Percentiles rank a stretch among this genome's conserved stretches.
Evolutionary conservation across 1,139 yeast species (phyloP).

Genomic region (Arxiozyma slooffiae): DNA sequence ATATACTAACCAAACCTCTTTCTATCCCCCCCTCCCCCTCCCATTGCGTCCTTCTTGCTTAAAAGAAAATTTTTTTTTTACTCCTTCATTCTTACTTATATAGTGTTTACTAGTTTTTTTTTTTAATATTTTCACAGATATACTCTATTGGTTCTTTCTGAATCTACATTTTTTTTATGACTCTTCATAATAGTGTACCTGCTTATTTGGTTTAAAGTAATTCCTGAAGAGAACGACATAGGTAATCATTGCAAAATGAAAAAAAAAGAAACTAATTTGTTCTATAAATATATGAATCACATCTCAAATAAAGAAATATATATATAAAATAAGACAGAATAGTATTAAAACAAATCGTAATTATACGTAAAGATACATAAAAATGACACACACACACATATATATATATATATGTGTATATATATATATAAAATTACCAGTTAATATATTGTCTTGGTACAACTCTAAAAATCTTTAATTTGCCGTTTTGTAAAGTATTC

Average conservation of each 20-base stretch:
- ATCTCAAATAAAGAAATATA: too few relatives aligned
- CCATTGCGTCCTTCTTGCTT: too few relatives aligned
- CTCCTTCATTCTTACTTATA: not conserved
- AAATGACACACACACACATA: not conserved
- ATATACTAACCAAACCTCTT: too few relatives aligned
- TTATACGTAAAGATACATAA: not conserved
- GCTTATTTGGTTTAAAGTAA: not conserved
- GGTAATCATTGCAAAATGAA: too few relatives aligned
- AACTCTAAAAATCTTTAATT: conserved; percentile 65
- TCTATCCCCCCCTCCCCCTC: too few relatives aligned
- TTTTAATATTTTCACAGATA: too few relatives aligned
- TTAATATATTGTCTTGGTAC: conserved; percentile 54
- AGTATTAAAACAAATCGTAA: too few relatives aligned
- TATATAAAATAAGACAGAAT: not conserved
- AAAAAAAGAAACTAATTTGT: not conserved
- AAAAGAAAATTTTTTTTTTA: too few relatives aligned
- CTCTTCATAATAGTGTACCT: too few relatives aligned
- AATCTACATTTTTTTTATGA: too few relatives aligned
- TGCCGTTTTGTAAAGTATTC: conserved; percentile 68
- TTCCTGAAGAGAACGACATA: not conserved
- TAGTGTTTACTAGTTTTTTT: not conserved
- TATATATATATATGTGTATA: conserved; percentile 5
- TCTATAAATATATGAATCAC: too few relatives aligned
- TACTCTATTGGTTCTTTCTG: not conserved
- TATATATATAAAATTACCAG: conserved; percentile 36